Percentiles rank a stretch among this genome's conserved stretches.
These are phyloP conservation scores for Selenicereus undatus DNA, from an alignment of 148 eudicot species.

Conservation along the genomic window DNA sequence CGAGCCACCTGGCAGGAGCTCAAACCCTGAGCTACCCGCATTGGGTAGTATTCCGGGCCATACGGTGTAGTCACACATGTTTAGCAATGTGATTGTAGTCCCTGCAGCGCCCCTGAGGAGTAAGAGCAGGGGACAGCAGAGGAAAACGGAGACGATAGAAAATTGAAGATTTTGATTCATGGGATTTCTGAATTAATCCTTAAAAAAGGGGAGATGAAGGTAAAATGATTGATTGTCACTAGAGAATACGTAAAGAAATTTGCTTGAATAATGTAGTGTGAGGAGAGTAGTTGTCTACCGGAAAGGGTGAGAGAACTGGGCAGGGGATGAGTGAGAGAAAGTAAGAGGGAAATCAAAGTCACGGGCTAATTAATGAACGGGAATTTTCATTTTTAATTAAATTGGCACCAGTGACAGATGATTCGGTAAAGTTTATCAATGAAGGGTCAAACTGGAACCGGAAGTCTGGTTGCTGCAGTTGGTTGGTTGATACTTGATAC, in stretches of 20 bases:
- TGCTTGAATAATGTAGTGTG: background rate
- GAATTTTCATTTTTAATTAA: background rate
- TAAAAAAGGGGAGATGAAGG: background rate
- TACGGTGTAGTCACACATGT: slow-evolving; percentile 43
- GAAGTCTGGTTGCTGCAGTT: background rate
- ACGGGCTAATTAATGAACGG: background rate
- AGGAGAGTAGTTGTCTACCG: background rate
- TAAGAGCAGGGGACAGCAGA: slow-evolving; percentile 17
- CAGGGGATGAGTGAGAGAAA: background rate
- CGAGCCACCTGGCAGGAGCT: slow-evolving; percentile 35
- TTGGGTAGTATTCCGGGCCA: slow-evolving; percentile 64
- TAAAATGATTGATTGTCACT: too few relatives aligned
- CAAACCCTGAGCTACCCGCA: slow-evolving; percentile 53
- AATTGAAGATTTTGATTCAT: slow-evolving; percentile 3
- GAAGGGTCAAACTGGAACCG: background rate
- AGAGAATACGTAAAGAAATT: background rate
- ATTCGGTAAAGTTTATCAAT: background rate
- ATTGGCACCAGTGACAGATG: background rate
- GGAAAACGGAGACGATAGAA: background rate
- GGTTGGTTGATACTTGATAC: background rate
- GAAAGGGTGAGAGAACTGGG: background rate
- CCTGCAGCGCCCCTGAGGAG: slow-evolving; percentile 30
- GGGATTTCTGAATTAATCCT: background rate
- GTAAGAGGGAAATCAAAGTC: background rate
- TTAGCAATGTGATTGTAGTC: slow-evolving; percentile 47